phyloP scores from a whole-genome alignment of 352 stramenopile species.

The Pythium phragmitis region DNA sequence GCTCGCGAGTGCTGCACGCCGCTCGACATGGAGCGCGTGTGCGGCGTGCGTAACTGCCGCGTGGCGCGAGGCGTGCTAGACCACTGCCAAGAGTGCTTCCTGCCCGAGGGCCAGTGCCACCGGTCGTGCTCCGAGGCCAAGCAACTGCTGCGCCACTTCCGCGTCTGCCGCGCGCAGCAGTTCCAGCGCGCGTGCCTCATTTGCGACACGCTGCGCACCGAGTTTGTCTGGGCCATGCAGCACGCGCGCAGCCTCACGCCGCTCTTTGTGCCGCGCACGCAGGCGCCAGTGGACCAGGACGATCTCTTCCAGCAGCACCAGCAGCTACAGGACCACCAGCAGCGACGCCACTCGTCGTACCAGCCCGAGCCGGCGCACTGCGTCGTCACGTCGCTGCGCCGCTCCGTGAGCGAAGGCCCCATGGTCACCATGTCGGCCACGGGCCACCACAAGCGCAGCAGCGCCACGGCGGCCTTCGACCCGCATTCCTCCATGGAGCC shows the following conservation, averaged over 20 bases:
- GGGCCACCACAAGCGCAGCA: conserved; percentile 22
- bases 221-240: conserved; percentile 40
- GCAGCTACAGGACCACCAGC: conserved; percentile 4
- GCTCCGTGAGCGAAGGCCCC: conserved; percentile 24
- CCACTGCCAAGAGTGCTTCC: conserved; percentile 54
- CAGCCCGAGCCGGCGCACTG: conserved; percentile 1
- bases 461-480: neutral
- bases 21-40: conserved; percentile 28
- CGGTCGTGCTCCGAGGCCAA: conserved; percentile 46
- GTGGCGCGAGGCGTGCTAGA: conserved; percentile 52
- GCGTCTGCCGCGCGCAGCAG: conserved; percentile 34
- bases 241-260: conserved; percentile 39
- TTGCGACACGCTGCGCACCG: conserved; percentile 28
- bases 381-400: conserved; percentile 6
- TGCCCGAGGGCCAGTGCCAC: conserved; percentile 39
- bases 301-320: conserved; percentile 4
- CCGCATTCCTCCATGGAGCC: neutral
- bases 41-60: conserved; percentile 37
- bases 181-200: conserved; percentile 31
- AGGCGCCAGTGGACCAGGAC: neutral
- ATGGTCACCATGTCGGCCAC: conserved; percentile 19
- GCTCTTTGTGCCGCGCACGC: conserved; percentile 24
- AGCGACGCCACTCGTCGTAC: conserved; percentile 21
- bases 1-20: conserved; percentile 45
- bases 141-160: conserved; percentile 48